Conservation (phyloP, 208 protist genomes). For the Acanthamoeba royreba region DNA sequence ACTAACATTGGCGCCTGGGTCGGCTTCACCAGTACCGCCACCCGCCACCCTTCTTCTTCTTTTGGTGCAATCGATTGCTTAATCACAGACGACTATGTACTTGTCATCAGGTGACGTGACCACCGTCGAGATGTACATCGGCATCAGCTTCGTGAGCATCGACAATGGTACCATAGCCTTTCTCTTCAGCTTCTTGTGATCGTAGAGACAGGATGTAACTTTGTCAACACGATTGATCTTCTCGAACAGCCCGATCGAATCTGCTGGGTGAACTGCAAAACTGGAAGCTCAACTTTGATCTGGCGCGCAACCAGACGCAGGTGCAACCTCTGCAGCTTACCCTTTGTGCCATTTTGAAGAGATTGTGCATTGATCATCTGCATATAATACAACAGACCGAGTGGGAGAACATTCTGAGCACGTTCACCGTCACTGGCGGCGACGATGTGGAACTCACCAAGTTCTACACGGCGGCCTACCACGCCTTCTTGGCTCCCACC, state of each 20-base stretch:
- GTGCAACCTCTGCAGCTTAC: background rate
- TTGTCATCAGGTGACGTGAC: background rate
- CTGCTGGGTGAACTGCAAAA: background rate
- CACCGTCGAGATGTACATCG: background rate
- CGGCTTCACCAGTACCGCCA: background rate
- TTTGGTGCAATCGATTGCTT: background rate
- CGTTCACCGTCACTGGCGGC: background rate
- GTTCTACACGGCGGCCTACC: constrained; percentile 44
- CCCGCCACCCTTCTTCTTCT: background rate
- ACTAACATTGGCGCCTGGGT: background rate
- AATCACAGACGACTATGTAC: background rate
- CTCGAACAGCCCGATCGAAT: background rate
- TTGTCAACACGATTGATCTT: background rate
- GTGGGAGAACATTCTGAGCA: background rate
- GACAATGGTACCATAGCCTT: background rate
- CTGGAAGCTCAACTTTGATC: background rate
- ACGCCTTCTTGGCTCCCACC: background rate
- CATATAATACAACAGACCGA: background rate
- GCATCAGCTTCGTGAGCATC: background rate
- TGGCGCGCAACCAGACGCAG: background rate
- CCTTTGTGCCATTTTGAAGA: background rate
- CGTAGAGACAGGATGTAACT: background rate
- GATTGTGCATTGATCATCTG: background rate
- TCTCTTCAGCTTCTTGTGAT: background rate
- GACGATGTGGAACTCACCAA: background rate